Base-by-base conservation (phyloP, 495 filamentous ascomycete species). In the Talaromyces stipitatus region DNA sequence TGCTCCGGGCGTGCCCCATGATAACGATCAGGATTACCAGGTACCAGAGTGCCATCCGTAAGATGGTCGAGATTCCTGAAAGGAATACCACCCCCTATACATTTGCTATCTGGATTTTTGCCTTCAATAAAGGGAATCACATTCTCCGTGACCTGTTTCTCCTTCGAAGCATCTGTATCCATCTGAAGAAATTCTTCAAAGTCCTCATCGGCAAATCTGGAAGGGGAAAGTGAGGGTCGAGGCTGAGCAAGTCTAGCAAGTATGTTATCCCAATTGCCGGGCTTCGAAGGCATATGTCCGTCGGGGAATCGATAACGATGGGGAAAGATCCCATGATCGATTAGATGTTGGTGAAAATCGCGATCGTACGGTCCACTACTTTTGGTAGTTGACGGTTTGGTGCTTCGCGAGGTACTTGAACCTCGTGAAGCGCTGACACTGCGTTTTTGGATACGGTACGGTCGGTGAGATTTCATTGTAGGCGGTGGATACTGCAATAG, bases 141-240 rank as follows among this genome's bases (percentile, higher is more conserved):
- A 7, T 51, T 63, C n/a, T 57, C 62, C 50, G 61, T 70, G 9
- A 71, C 64, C 26, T 63, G 56, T 20, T 59, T 58, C 61, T 77
- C 68, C 28, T 62, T 68, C 5, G 50, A 51, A n/a, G 69, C 72
- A 57, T 66, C 0, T 20, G 22, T 52, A 63, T 75, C 61, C 1
- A 33, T 60, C 41, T 60, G 56, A 26, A 53, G 3, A 54, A 74
- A 77, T 5, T 58, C 53, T 43, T 59, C 30, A 60, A 61, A 72
- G 5, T 24, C 61, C 51, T 60, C 55, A 12, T 69, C 59, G 5
- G 61, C 38, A 45, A 75, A 77, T 33, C 30, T 48, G 7, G 69
- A 76, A 32, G 66, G 69, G 10, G 71, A 76, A 57, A 77, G 67
- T 55, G 72, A 77, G 4, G 62, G 32, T 46, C 66, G 45, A 55